Percentiles rank a stretch among this genome's conserved stretches.
phyloP scores from a whole-genome alignment of 805 yeast species.

The Wickerhamiella siamensis region DNA sequence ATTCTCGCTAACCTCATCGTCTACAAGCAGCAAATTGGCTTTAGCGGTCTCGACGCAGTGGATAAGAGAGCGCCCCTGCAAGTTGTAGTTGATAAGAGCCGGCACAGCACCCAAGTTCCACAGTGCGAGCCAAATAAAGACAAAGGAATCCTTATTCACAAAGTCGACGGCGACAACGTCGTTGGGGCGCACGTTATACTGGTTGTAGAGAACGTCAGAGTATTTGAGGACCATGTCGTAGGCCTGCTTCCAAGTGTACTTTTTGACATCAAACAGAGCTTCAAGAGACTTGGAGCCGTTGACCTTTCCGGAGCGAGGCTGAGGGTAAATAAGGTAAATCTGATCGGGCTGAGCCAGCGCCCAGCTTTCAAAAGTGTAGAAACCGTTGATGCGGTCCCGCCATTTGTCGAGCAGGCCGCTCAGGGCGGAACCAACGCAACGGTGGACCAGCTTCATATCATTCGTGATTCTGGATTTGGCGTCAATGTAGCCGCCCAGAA shows the following conservation, averaged over 20 bases:
- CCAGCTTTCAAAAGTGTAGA: conserved; percentile 55
- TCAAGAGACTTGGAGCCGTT: conserved; percentile 20
- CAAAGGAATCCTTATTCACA: conserved; percentile 70
- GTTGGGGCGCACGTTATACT: conserved; percentile 49
- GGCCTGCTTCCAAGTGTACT: conserved; percentile 53
- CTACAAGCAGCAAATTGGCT: conserved; percentile 53
- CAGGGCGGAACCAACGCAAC: conserved; percentile 6
- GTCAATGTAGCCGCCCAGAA: conserved; percentile 16
- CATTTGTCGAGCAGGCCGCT: conserved; percentile 4
- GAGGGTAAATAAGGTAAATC: conserved; percentile 50
- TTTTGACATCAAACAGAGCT: conserved; percentile 47
- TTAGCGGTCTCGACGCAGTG: conserved; percentile 68
- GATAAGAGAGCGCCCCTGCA: conserved; percentile 53
- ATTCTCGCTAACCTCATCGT: conserved; percentile 46
- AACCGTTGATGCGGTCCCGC: conserved; percentile 34
- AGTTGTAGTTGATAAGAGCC: conserved; percentile 72
- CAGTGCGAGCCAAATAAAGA: conserved; percentile 67
- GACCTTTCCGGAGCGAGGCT: conserved; percentile 31
- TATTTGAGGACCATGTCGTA: conserved; percentile 52
- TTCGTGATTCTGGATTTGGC: conserved; percentile 9
- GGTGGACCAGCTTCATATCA: conserved; percentile 10
- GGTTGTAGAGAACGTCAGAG: conserved; percentile 46
- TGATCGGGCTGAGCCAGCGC: conserved; percentile 36
- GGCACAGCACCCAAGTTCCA: conserved; percentile 91
- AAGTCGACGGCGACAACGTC: conserved; percentile 63